Evolutionary conservation across 169 alveolate genomes (phyloP).

Genomic region (Eimeria zaria): DNA sequence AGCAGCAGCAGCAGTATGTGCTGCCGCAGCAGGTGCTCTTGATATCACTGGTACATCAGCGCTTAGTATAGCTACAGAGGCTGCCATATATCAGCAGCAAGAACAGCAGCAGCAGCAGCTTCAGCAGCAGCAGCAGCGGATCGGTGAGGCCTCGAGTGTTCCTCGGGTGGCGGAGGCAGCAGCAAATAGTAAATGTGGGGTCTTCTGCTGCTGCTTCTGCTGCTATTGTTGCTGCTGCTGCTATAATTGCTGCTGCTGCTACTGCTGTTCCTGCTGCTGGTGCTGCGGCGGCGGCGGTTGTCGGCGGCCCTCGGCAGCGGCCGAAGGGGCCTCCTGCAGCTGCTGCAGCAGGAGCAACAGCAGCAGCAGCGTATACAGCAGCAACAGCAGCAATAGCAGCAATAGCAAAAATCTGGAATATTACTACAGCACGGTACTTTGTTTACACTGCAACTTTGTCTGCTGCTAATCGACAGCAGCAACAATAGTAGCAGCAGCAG

Average conservation of each 20-base stretch:
- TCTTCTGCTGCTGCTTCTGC: not conserved
- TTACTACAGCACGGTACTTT: not conserved
- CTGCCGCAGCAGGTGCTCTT: conserved; percentile 14
- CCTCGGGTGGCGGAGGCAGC: conserved; percentile 3
- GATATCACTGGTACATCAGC: not conserved
- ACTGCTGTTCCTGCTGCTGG: not conserved
- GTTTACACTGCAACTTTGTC: not conserved
- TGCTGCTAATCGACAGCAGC: not conserved
- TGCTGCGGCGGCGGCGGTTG: not conserved
- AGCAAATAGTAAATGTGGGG: not conserved
- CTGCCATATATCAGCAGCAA: not conserved
- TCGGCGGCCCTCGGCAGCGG: conserved; percentile 4
- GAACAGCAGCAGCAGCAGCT: conserved; percentile 19
- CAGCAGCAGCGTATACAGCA: conserved; percentile 4
- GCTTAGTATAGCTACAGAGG: not conserved
- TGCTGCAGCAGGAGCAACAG: conserved; percentile 4
- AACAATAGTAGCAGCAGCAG: not conserved
- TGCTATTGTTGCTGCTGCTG: too few relatives aligned
- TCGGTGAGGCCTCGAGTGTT: conserved; percentile 37
- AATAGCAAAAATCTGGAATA: not conserved
- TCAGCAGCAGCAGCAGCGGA: conserved; percentile 2
- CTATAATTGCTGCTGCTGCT: not conserved
- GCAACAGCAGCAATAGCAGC: conserved; percentile 28
- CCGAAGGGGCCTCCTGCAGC: conserved; percentile 32
- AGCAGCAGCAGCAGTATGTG: conserved; percentile 43